Evolutionary conservation across 495 filamentous ascomycete species (phyloP).

Genomic region (Talaromyces adpressus): DNA sequence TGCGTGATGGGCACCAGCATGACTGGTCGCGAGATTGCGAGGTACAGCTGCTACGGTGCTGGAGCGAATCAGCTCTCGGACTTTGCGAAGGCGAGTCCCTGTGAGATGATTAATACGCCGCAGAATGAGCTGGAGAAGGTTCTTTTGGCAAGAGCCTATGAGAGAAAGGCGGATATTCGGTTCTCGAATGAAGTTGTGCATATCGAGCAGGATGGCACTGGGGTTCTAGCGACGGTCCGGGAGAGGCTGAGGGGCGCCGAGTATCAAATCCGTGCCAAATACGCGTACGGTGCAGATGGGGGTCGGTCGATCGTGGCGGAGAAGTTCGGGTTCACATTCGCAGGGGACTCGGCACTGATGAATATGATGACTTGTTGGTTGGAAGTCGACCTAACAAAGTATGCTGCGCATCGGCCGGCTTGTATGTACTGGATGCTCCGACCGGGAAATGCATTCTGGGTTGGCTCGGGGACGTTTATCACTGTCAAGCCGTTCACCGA

Average conservation of each 20-base stretch:
- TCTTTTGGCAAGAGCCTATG: slow-evolving; percentile 30
- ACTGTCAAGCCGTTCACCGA: slow-evolving; percentile 45
- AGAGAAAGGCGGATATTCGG: too few relatives aligned
- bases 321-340: slow-evolving; percentile 13
- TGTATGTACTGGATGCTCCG: too few relatives aligned
- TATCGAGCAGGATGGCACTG: slow-evolving; percentile 6
- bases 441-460: slow-evolving; percentile 45
- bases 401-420: too few relatives aligned
- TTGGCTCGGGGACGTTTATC: slow-evolving; percentile 30
- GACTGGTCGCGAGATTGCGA: too few relatives aligned
- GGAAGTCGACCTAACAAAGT: too few relatives aligned
- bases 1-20: too few relatives aligned
- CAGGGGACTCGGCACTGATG: slow-evolving; percentile 37
- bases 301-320: slow-evolving; percentile 35
- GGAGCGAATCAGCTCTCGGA: too few relatives aligned
- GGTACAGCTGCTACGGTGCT: too few relatives aligned
- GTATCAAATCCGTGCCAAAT: slow-evolving; percentile 38
- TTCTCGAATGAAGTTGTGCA: slow-evolving; percentile 22
- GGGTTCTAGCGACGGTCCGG: neutral
- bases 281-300: slow-evolving; percentile 47
- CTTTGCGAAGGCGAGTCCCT: too few relatives aligned
- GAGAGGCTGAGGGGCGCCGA: slow-evolving; percentile 25
- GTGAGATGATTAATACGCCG: too few relatives aligned
- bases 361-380: slow-evolving; percentile 41
- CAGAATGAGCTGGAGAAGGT: slow-evolving; percentile 34